phyloP scores from a whole-genome alignment of 768 basidiomycete species.

The Tremella fuciformis region DNA sequence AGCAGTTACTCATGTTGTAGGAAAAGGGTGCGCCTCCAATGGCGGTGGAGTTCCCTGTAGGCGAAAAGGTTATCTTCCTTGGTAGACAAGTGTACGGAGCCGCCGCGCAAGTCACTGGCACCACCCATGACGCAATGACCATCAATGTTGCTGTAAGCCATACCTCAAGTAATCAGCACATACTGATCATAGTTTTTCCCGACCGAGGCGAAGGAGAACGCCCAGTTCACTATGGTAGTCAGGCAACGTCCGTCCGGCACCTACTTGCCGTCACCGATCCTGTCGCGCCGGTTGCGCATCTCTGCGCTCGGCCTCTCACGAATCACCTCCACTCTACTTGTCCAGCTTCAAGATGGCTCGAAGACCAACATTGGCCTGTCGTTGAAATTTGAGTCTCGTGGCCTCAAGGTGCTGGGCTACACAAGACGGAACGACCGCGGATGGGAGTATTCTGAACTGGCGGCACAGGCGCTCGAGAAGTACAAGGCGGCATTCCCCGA shows the following conservation, averaged over 20 bases:
- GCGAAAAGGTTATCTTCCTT: slow-evolving; percentile 90
- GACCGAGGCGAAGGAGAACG: slow-evolving; percentile 73
- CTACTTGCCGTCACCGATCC: slow-evolving; percentile 77
- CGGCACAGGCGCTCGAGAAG: slow-evolving; percentile 72
- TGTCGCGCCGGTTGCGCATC: slow-evolving; percentile 69
- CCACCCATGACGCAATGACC: slow-evolving; percentile 67
- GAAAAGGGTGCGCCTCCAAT: slow-evolving; percentile 75
- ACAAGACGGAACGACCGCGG: slow-evolving; percentile 74
- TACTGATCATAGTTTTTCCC: slow-evolving; percentile 65
- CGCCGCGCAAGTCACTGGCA: slow-evolving; percentile 79
- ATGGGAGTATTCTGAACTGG: slow-evolving; percentile 93
- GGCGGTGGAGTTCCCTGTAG: slow-evolving; percentile 82
- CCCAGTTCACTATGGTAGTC: slow-evolving; percentile 71
- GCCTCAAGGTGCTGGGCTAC: slow-evolving; percentile 88
- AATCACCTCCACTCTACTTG: slow-evolving; percentile 92
- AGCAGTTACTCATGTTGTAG: slow-evolving; percentile 52
- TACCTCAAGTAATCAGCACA: slow-evolving; percentile 53
- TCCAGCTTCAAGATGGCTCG: slow-evolving; percentile 67
- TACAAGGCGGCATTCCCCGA: slow-evolving; percentile 88
- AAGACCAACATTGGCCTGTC: slow-evolving; percentile 90
- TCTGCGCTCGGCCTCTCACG: slow-evolving; percentile 77
- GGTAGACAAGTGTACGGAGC: slow-evolving; percentile 94
- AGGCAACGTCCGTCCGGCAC: slow-evolving; percentile 55
- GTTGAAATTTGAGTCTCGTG: slow-evolving; percentile 93
- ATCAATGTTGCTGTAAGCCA: slow-evolving; percentile 65